Evolutionary conservation across 768 basidiomycete species (phyloP).

Genomic region (Pisolithus tinctorius): DNA sequence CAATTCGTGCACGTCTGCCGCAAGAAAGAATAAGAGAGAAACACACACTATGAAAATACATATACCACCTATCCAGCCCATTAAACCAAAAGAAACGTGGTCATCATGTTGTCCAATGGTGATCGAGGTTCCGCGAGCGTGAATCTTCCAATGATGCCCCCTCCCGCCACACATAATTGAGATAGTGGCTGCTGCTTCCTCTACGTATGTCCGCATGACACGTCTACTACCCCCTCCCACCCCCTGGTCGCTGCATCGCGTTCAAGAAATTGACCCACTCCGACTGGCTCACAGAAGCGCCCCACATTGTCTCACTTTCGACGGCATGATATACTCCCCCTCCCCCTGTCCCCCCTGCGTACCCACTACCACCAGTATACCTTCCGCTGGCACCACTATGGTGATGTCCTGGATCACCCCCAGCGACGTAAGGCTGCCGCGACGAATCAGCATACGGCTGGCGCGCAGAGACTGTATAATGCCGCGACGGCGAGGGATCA

Average conservation of each 20-base stretch:
- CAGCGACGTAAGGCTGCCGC: conserved; percentile 21
- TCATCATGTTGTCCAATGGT: not conserved
- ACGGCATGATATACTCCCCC: conserved; percentile 37
- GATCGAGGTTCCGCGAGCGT: too few relatives aligned
- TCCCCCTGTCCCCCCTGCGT: conserved; percentile 9
- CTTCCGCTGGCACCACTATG: conserved; percentile 15
- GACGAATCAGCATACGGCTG: conserved; percentile 20
- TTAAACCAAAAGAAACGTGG: not conserved
- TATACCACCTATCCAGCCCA: not conserved
- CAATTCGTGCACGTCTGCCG: too few relatives aligned
- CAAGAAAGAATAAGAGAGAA: not conserved
- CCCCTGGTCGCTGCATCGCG: conserved; percentile 46
- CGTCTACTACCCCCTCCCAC: conserved; percentile 15
- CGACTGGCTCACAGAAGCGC: conserved; percentile 66
- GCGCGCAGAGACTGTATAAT: conserved; percentile 15
- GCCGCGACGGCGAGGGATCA: conserved; percentile 2
- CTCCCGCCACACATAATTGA: not conserved
- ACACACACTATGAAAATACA: not conserved
- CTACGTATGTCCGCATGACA: not conserved
- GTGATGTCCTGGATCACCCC: conserved; percentile 9
- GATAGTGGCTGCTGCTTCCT: not conserved
- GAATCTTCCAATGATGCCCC: not conserved
- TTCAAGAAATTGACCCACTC: conserved; percentile 69
- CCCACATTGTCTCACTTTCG: conserved; percentile 68
- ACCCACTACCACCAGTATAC: conserved; percentile 39